A percentile compares a stretch with the other conserved stretches of the same genome.
These are phyloP conservation scores for Podila verticillata DNA, from an alignment of 192 early-diverging fungal species.

Conservation along the genomic window DNA sequence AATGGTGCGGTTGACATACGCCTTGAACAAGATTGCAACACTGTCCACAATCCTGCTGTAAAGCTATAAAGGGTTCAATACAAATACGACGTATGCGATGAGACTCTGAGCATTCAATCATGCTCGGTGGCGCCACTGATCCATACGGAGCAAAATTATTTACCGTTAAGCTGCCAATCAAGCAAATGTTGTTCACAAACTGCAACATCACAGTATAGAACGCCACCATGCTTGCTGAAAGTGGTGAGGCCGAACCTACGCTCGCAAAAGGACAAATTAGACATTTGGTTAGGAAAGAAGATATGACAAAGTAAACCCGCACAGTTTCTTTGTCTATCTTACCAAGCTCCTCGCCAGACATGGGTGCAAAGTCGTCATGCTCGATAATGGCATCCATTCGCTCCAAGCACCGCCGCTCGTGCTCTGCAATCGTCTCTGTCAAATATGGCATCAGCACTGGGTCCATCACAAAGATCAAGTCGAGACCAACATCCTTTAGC, in stretches of 20 bases:
- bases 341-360: constrained; percentile 63
- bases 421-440: constrained; percentile 72
- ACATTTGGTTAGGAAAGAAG: no score
- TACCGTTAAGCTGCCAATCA: constrained; percentile 76
- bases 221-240: constrained; percentile 73
- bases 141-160: neutral
- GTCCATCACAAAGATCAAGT: constrained; percentile 86
- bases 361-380: constrained; percentile 73
- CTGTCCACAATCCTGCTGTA: constrained; percentile 76
- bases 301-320: no score
- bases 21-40: constrained; percentile 70
- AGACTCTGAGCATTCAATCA: no score
- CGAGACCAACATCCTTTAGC: constrained; percentile 87
- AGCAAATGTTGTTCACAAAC: constrained; percentile 76
- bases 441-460: constrained; percentile 82
- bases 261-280: no score
- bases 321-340: neutral
- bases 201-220: constrained; percentile 76
- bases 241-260: constrained; percentile 55
- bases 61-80: constrained; percentile 54
- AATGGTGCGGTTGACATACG: constrained; percentile 69
- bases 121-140: no score
- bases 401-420: constrained; percentile 70
- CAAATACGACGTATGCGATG: no score
- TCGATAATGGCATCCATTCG: constrained; percentile 71